Base-by-base conservation (phyloP, 768 basidiomycete species). In the Leccinum disarticulatum region DNA sequence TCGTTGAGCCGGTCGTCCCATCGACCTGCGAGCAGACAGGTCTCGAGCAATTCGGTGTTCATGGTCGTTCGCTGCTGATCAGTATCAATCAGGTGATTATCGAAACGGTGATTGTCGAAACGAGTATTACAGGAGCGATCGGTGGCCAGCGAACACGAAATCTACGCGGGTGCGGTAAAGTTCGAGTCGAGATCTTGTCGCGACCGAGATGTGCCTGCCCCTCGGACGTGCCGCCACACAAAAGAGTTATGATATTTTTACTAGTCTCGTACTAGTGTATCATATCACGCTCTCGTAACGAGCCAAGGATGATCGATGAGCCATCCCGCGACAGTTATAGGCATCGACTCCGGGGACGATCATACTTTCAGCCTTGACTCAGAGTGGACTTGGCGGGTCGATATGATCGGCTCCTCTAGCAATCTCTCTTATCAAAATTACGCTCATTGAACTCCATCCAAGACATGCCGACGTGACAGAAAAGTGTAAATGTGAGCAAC, bases 1-100 rank as follows among this genome's bases (percentile, higher is more conserved):
- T 64, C 54, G 17, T 57, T 36, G 54, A 75, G 62, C 11, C 35
- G 51, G 2, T 60, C 51, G 50, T 78, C 71, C 81, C 81, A 82
- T 46, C 65, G 68, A 2, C 86, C 87, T 46, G 70, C 71, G n/a
- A 91, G 72, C 19, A 91, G 75, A 38, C 81, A 79, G 63, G 77
- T 83, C 72, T 91, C 83, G 58, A 88, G 68, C 47, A 57, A 31
- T 15, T 68, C 68, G 33, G 64, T 46, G 46, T 72, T 43, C 58
- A 72, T 69, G 51, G n/a, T 35, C 36, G 41, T 36, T 8, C 13
- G 7, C 25, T 30, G 43, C 41, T 55, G 46, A 58, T 54, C 56
- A 49, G 54, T 43, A 31, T 17, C 11, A 10, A 43, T 43, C 43
- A n/a, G 43, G 10, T 19, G 43, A 46, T 46, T 46, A 46, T 46